These are phyloP conservation scores for Metrosideros polymorpha DNA, from an alignment of 441 rosid genomes.

Conservation along the genomic window DNA sequence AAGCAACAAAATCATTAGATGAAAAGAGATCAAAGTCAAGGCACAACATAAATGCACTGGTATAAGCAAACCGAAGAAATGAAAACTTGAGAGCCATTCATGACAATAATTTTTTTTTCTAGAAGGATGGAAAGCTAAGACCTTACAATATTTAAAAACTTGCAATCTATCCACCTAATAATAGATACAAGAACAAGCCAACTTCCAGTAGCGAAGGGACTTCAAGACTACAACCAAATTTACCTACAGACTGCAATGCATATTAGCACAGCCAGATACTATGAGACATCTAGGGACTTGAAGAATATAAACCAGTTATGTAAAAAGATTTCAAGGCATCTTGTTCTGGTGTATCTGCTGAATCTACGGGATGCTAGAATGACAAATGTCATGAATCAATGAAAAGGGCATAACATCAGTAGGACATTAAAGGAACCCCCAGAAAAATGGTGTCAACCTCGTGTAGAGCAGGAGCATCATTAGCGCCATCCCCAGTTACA, in stretches of 20 bases:
- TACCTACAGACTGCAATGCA: neutral
- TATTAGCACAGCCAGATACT: accelerated
- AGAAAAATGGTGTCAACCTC: slow-evolving; percentile 45
- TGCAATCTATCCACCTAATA: neutral
- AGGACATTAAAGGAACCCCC: neutral
- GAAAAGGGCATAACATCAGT: neutral
- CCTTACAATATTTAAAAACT: neutral
- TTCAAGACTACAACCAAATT: neutral
- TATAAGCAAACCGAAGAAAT: neutral
- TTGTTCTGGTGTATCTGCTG: neutral
- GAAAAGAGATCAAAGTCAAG: neutral
- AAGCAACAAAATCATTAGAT: neutral
- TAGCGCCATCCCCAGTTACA: slow-evolving; percentile 97
- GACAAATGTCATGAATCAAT: neutral
- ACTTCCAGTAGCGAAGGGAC: accelerated
- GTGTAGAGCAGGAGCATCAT: slow-evolving; percentile 97
- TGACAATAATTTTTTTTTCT: neutral
- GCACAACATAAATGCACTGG: neutral
- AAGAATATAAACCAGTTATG: neutral
- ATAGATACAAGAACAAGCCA: neutral
- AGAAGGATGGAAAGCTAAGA: neutral
- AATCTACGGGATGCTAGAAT: neutral
- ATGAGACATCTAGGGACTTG: neutral
- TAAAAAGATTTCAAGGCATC: neutral
- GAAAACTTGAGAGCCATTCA: neutral